phyloP scores from a whole-genome alignment of 306 rosid species.

The Dicorynia guianensis region DNA sequence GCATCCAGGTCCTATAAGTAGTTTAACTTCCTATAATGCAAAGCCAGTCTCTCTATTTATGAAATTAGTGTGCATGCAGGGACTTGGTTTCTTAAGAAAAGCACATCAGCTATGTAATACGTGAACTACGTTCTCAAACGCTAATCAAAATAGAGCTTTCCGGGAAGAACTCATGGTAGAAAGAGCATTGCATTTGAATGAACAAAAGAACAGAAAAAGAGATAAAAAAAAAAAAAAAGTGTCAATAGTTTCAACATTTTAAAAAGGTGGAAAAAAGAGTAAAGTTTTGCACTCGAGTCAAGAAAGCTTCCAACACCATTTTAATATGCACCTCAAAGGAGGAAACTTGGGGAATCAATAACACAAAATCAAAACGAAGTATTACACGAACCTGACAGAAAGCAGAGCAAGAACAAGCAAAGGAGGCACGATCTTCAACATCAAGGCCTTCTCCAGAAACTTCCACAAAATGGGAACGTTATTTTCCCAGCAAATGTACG shows the following conservation, averaged over 20 bases:
- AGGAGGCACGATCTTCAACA: conserved; percentile 77
- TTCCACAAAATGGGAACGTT: conserved; percentile 92
- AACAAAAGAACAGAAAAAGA: background rate
- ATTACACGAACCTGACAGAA: conserved; percentile 61
- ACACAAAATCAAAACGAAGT: background rate
- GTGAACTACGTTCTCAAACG: background rate
- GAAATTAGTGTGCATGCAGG: too few species aligned
- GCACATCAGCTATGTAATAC: background rate
- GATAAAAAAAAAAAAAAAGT: background rate
- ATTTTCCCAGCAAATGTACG: conserved; percentile 93
- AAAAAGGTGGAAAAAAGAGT: background rate
- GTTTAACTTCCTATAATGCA: too few species aligned
- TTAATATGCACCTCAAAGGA: background rate
- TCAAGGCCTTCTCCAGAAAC: conserved; percentile 85
- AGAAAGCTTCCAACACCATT: background rate
- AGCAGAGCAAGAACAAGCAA: conserved; percentile 86
- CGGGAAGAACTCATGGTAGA: background rate
- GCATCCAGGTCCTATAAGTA: too few species aligned
- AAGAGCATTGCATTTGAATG: background rate
- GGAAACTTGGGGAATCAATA: background rate
- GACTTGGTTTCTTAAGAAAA: background rate
- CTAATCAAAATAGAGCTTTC: background rate
- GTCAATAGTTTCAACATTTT: background rate
- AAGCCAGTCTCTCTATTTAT: too few species aligned
- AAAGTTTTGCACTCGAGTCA: background rate